Evolutionary conservation across 441 rosid species (phyloP), one percentile per base, ranked within the genome.

Genomic region (Arabidopsis hybrid): DNA sequence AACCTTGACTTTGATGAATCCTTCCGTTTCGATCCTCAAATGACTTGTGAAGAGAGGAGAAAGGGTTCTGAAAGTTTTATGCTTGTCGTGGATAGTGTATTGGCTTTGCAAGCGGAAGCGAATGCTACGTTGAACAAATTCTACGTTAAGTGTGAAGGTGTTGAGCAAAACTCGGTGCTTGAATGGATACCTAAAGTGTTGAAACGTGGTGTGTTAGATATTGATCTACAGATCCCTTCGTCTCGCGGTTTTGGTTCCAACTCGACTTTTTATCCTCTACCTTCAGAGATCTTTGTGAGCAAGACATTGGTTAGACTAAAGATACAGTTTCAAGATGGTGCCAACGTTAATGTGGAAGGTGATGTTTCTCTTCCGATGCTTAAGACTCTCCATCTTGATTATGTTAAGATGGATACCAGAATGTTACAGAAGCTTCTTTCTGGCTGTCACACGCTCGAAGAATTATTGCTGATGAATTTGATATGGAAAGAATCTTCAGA

Each of bases 1-100:
- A 63, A 42, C 62, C 69, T 72, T 6, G 68, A 61, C 0, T 40
- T 61, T 18, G 45, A 58, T 26, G 53, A 49, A 11, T 49, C 53
- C 12, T 1, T 17, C 53, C 16, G 7, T 13, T 0, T 12, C 46
- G n/a, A 42, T 42, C n/a, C 9, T 14, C 17, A 0, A 29, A 29
- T 4, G 5, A 29, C 32, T 29, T 3, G 3, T 29, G 32, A 6
- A 29, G 32, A 29, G 32, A 29, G 5, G 32, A 29, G 32, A 29
- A 3, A 1, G 17, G 3, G 1, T 64, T 21, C 16, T 6, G 12
- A 12, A 29, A 29, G 58, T 6, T 12, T 53, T 29, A 53, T 26
- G 36, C 1, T 0, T 53, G 26, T 53, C 31, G 58, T 53, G 35
- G 35, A 29, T 53, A 11, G 5, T 5, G 36, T 53, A 26, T 53